A percentile compares a stretch with the other conserved stretches of the same genome.
Evolutionary conservation across 805 yeast species (phyloP).

Genomic region (Lachancea cidri): DNA sequence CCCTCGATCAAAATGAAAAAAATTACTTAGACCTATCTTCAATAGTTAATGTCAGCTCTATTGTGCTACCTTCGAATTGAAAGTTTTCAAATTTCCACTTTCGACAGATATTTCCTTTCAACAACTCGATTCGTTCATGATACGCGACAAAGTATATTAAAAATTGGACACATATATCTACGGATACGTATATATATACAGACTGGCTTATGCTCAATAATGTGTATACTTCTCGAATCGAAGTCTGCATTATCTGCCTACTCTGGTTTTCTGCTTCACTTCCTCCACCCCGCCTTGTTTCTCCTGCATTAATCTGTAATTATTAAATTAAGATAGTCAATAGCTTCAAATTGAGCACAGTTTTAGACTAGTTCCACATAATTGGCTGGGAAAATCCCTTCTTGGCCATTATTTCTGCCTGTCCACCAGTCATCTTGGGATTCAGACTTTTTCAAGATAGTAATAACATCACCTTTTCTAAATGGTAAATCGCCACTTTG

Average conservation of each 20-base stretch:
- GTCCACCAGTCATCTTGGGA: constrained; percentile 99
- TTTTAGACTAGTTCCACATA: constrained; percentile 67
- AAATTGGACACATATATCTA: background rate
- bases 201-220: background rate
- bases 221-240: background rate
- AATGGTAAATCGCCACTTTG: constrained; percentile 91
- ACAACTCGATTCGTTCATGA: too few relatives aligned
- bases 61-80: too few relatives aligned
- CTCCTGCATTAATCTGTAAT: background rate
- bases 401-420: constrained; percentile 74
- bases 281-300: background rate
- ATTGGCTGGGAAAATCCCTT: constrained; percentile 96
- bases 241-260: background rate
- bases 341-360: background rate
- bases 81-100: too few relatives aligned
- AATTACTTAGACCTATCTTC: too few relatives aligned
- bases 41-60: too few relatives aligned
- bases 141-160: background rate
- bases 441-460: constrained; percentile 77
- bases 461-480: constrained; percentile 89
- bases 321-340: background rate
- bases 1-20: too few relatives aligned
- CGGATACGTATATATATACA: background rate
- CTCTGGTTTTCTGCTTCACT: background rate
- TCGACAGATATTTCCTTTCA: too few relatives aligned